A percentile compares a stretch with the other conserved stretches of the same genome.
Evolutionary conservation across 2,329 filamentous ascomycete genomes (phyloP).

Genomic region (Saccharata proteae): DNA sequence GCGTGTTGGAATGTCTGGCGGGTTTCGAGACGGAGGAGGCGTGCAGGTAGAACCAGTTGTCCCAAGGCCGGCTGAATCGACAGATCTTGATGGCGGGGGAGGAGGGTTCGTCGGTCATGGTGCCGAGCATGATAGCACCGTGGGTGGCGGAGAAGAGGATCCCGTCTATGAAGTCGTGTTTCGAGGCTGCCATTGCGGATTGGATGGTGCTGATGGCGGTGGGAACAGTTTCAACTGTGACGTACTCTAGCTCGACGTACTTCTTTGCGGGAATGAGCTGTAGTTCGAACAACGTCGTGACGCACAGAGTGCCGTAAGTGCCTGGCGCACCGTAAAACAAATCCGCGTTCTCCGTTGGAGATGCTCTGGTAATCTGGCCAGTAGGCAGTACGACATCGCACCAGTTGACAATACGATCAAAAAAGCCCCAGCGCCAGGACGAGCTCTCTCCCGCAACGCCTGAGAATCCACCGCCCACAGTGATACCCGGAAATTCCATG

Average conservation of each 20-base stretch:
- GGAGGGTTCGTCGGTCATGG: conserved; percentile 36
- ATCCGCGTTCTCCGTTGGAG: conserved; percentile 35
- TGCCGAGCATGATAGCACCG: conserved; percentile 50
- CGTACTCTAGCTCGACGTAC: conserved; percentile 52
- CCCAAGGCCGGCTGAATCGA: conserved; percentile 44
- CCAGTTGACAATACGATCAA: conserved; percentile 49
- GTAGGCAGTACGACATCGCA: conserved; percentile 53
- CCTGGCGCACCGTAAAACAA: conserved; percentile 49
- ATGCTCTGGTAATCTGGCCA: conserved; percentile 42
- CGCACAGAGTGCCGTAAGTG: conserved; percentile 48
- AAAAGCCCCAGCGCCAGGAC: conserved; percentile 54
- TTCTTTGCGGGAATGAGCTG: conserved; percentile 41
- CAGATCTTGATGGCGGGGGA: conserved; percentile 22
- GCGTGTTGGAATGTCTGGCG: conserved; percentile 4
- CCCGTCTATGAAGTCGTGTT: conserved; percentile 56
- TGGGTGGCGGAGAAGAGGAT: conserved; percentile 47
- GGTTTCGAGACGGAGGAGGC: conserved; percentile 21
- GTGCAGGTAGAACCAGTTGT: conserved; percentile 67
- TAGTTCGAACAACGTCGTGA: conserved; percentile 50
- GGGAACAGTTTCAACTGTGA: conserved; percentile 38
- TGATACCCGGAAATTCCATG: conserved; percentile 62
- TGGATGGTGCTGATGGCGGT: conserved; percentile 39
- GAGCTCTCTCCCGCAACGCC: conserved; percentile 57
- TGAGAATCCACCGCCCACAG: conserved; percentile 53
- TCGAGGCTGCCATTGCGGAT: conserved; percentile 27